A percentile compares a stretch with the other conserved stretches of the same genome.
Evolutionary conservation across 1,284 basidiomycete species (phyloP).

Genomic region (Fistulinella cinereoalba): DNA sequence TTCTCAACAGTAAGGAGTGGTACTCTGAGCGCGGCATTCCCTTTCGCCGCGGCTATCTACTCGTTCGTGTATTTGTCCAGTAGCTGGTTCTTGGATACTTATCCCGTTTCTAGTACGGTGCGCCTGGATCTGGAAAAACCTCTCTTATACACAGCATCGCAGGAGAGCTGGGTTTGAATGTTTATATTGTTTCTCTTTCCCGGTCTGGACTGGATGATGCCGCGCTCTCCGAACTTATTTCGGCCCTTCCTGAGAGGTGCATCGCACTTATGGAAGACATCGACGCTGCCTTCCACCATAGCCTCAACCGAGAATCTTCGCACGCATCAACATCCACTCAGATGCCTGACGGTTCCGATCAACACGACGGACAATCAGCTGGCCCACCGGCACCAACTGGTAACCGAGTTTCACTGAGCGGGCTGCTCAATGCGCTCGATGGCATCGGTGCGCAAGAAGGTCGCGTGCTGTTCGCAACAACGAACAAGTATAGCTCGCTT

Average conservation of each 20-base stretch:
- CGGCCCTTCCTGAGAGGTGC: conserved; percentile 62
- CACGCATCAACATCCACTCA: not conserved
- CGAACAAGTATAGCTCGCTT: conserved; percentile 64
- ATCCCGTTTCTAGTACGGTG: conserved; percentile 51
- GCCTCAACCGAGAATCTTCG: conserved; percentile 43
- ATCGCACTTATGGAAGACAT: conserved; percentile 82
- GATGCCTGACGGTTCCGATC: not conserved
- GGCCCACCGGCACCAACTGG: conserved; percentile 16
- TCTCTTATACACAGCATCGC: conserved; percentile 74
- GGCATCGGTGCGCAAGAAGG: conserved; percentile 76
- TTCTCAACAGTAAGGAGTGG: conserved; percentile 63
- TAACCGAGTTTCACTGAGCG: conserved; percentile 56
- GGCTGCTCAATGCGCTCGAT: conserved; percentile 72
- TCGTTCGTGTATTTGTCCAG: conserved; percentile 37
- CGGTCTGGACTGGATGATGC: conserved; percentile 68
- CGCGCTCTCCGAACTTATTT: conserved; percentile 56
- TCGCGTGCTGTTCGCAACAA: conserved; percentile 73
- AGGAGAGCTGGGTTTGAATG: conserved; percentile 69
- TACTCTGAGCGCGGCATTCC: conserved; percentile 67
- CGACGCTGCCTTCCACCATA: conserved; percentile 66
- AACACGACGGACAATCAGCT: not conserved
- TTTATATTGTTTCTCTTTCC: conserved; percentile 75
- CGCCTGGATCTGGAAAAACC: conserved; percentile 74
- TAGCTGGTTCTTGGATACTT: not conserved
- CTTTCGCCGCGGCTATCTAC: conserved; percentile 68